Conservation (phyloP, 2,329 filamentous ascomycete species). For the Bipolaris sorokiniana region DNA sequence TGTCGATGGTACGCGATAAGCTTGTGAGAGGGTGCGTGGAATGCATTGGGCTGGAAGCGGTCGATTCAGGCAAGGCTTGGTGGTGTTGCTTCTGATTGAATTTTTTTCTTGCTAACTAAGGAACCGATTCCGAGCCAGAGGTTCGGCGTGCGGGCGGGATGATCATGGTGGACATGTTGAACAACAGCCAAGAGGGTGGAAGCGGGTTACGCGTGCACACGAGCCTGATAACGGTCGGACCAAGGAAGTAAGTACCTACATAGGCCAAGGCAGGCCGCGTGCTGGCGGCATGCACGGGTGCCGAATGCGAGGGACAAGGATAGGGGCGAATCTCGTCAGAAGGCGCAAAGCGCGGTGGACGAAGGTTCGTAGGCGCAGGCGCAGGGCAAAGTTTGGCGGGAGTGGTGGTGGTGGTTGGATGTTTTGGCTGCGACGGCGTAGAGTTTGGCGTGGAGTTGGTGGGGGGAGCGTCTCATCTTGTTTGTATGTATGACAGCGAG, state of each 20-base stretch:
- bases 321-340: not conserved
- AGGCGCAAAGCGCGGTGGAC: not conserved
- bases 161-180: constrained; percentile 15
- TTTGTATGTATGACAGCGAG: constrained; percentile 8
- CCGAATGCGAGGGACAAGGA: constrained; percentile 17
- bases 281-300: constrained; percentile 15
- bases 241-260: constrained; percentile 5
- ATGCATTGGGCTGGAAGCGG: constrained; percentile 18
- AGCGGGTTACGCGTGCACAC: constrained; percentile 19
- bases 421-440: constrained; percentile 4
- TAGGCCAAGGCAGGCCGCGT: constrained; percentile 8
- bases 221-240: constrained; percentile 24
- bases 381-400: constrained; percentile 7
- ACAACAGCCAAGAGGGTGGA: constrained; percentile 24
- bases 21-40: constrained; percentile 24
- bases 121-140: constrained; percentile 29
- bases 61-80: constrained; percentile 15
- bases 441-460: constrained; percentile 4
- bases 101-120: constrained; percentile 15
- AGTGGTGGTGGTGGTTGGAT: not conserved
- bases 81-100: not conserved
- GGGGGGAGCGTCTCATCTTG: not conserved
- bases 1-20: constrained; percentile 29
- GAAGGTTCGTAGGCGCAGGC: not conserved
- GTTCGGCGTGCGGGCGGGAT: constrained; percentile 34